phyloP scores from a whole-genome alignment of 2,329 filamentous ascomycete genomes.

The Cyanodermella asteris region DNA sequence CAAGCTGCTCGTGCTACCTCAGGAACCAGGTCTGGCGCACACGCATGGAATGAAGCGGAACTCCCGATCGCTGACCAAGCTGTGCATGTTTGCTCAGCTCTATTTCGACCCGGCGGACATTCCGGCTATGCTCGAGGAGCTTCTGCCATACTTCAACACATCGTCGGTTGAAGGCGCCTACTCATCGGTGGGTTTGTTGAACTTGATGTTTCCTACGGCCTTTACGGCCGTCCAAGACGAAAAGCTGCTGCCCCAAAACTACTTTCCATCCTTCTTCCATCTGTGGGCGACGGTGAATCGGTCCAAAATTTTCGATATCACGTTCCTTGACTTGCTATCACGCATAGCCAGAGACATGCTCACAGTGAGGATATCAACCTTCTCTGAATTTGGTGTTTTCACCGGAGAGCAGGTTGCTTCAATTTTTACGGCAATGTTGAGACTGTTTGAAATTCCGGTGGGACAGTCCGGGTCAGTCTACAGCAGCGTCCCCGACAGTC shows the following conservation, averaged over 20 bases:
- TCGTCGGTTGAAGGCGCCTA: constrained; percentile 84
- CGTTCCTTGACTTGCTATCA: constrained; percentile 77
- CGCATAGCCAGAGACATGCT: constrained; percentile 69
- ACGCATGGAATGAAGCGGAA: constrained; percentile 42
- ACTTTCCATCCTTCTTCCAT: constrained; percentile 87
- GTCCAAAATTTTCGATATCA: constrained; percentile 67
- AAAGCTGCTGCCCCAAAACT: constrained; percentile 68
- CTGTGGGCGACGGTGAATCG: constrained; percentile 84
- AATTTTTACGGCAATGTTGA: constrained; percentile 76
- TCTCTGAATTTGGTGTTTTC: constrained; percentile 74
- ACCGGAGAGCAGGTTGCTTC: constrained; percentile 77
- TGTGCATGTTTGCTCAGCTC: constrained; percentile 72
- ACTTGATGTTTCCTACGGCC: constrained; percentile 67
- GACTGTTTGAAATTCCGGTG: constrained; percentile 85
- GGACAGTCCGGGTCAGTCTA: constrained; percentile 91
- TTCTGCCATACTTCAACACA: constrained; percentile 74
- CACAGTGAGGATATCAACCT: constrained; percentile 50
- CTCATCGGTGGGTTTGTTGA: constrained; percentile 73
- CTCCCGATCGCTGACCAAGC: constrained; percentile 56
- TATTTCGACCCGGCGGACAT: constrained; percentile 85
- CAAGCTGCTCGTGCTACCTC: constrained; percentile 72
- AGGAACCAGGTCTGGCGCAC: constrained; percentile 47
- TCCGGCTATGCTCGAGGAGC: constrained; percentile 57
- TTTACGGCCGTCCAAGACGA: constrained; percentile 48
- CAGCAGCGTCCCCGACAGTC: constrained; percentile 54